Conservation (phyloP, 1,284 basidiomycete genomes). For the Irpex sp. region DNA sequence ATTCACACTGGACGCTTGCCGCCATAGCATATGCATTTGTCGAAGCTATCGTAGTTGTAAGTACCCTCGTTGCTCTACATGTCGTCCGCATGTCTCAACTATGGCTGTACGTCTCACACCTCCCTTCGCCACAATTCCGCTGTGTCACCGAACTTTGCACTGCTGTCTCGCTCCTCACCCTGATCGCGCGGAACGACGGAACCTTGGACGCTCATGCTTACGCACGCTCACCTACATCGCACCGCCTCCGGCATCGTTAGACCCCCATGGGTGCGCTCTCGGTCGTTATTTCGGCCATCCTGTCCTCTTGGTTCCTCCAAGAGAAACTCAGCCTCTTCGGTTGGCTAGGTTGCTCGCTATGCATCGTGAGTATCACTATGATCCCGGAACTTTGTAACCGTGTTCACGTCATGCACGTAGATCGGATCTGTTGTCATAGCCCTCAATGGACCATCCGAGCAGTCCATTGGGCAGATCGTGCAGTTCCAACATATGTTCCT, state of each 20-base stretch:
- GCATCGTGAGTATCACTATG: constrained; percentile 53
- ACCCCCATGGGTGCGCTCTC: constrained; percentile 96
- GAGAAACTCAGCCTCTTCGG: constrained; percentile 92
- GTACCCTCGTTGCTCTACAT: constrained; percentile 26
- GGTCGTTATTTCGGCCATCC: constrained; percentile 92
- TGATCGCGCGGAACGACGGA: background rate
- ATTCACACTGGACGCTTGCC: constrained; percentile 20
- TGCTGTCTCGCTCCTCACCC: background rate
- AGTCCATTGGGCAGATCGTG: constrained; percentile 76
- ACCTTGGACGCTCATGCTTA: background rate
- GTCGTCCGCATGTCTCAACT: constrained; percentile 1
- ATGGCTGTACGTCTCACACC: too few species aligned
- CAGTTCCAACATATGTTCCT: constrained; percentile 84
- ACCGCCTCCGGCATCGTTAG: constrained; percentile 30
- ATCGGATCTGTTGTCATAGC: constrained; percentile 88
- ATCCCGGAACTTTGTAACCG: too few species aligned
- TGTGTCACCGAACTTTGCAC: background rate
- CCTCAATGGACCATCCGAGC: constrained; percentile 80
- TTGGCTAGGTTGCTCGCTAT: constrained; percentile 90
- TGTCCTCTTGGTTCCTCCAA: constrained; percentile 91
- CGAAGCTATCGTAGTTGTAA: constrained; percentile 81
- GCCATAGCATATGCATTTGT: constrained; percentile 81
- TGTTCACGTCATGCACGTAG: constrained; percentile 28
- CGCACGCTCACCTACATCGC: background rate
- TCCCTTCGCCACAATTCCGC: background rate